Conservation (phyloP, 108 stramenopile genomes). For the Nitzschia putrida region DNA sequence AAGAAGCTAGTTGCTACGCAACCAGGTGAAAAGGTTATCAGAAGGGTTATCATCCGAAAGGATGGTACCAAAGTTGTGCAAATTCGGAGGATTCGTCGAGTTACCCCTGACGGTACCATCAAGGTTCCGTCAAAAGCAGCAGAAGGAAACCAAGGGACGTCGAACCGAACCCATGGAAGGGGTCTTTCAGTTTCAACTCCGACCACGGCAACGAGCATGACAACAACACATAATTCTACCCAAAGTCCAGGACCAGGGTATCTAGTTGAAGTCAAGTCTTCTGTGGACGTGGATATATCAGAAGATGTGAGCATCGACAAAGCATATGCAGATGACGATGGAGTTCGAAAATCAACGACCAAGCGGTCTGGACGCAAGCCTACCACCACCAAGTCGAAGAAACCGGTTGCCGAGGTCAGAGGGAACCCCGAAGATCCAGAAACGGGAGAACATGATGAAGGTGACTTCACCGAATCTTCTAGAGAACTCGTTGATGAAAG, state of each 20-base stretch:
- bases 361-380: neutral
- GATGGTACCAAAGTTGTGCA: no score
- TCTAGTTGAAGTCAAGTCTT: neutral
- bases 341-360: neutral
- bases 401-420: neutral
- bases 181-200: no score
- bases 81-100: no score
- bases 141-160: no score
- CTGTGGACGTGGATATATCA: neutral
- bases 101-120: no score
- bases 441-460: neutral
- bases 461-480: neutral
- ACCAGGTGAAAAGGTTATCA: no score
- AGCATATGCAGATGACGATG: neutral
- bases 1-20: no score
- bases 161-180: no score
- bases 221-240: no score
- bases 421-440: neutral
- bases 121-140: no score
- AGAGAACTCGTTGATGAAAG: neutral
- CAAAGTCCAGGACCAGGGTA: neutral
- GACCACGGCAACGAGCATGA: no score
- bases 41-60: no score
- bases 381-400: neutral
- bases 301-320: slow-evolving; percentile 2